A percentile compares a stretch with the other conserved stretches of the same genome.
phyloP scores from a whole-genome alignment of 805 yeast genomes.

The Sporopachydermia quercuum region DNA sequence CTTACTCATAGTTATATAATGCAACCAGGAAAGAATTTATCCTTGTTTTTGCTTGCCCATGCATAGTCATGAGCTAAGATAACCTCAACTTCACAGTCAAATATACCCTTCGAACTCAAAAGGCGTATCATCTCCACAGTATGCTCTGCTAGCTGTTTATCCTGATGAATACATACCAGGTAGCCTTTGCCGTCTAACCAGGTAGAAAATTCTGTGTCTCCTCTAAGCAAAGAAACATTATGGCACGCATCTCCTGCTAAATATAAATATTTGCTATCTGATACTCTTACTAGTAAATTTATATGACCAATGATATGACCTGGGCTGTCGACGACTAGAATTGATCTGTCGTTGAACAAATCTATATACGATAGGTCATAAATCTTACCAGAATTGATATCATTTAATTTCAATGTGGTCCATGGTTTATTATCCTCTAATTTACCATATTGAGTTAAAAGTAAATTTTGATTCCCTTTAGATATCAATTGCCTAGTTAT shows the following conservation, averaged over 20 bases:
- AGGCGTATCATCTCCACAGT: constrained; percentile 4
- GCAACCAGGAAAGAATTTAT: constrained; percentile 4
- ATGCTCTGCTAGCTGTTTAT: constrained; percentile 4
- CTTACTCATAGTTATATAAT: too few species aligned
- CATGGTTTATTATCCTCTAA: too few species aligned
- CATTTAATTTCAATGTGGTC: too few species aligned
- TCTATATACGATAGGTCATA: constrained; percentile 3
- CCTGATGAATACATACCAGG: constrained; percentile 4
- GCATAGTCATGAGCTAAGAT: constrained; percentile 5
- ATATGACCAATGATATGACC: constrained; percentile 6
- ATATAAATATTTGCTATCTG: constrained; percentile 3
- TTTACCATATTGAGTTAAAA: too few species aligned
- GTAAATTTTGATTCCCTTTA: too few species aligned
- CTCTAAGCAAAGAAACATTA: constrained; percentile 4
- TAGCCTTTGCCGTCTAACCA: constrained; percentile 6
- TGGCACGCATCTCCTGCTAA: constrained; percentile 6
- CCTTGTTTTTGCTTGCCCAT: constrained; percentile 4
- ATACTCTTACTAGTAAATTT: constrained; percentile 3
- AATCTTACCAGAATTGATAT: constrained; percentile 4
- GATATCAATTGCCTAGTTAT: too few species aligned
- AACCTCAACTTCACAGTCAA: constrained; percentile 3
- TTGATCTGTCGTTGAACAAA: constrained; percentile 4
- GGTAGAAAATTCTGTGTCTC: constrained; percentile 5
- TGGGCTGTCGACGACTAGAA: constrained; percentile 5
- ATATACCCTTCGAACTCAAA: constrained; percentile 3